Percentiles rank a stretch among this genome's conserved stretches.
Conservation (phyloP, 768 basidiomycete species). For the Arthromyces matolae region DNA sequence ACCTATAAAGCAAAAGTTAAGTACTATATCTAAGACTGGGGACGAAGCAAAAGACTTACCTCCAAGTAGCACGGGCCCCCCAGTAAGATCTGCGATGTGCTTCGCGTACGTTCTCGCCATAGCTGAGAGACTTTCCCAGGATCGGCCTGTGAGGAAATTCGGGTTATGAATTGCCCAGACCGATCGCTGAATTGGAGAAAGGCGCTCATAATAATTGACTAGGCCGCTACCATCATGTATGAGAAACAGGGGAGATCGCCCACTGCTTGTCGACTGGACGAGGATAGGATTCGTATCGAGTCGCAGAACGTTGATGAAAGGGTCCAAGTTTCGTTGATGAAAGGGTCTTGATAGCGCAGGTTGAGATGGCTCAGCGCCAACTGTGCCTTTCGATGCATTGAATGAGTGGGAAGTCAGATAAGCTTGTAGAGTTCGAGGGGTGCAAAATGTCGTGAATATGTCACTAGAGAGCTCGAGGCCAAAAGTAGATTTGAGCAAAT, state of each 20-base stretch:
- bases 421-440: constrained; percentile 34
- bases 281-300: constrained; percentile 28
- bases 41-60: constrained; percentile 34
- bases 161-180: constrained; percentile 66
- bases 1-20: constrained; percentile 34
- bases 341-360: no score
- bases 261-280: constrained; percentile 32
- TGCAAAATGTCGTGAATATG: constrained; percentile 39
- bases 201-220: constrained; percentile 44
- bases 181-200: constrained; percentile 43
- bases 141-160: constrained; percentile 36
- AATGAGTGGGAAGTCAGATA: constrained; percentile 19
- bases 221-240: constrained; percentile 75
- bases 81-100: constrained; percentile 30
- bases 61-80: constrained; percentile 49
- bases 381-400: not conserved
- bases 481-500: constrained; percentile 41
- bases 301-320: constrained; percentile 16
- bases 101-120: constrained; percentile 55
- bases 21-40: constrained; percentile 8
- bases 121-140: constrained; percentile 45
- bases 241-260: constrained; percentile 48
- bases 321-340: not conserved
- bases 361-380: no score
- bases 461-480: constrained; percentile 39